Evolutionary conservation across 208 protist species (phyloP).

Genomic region (Porcisia hertigi): DNA sequence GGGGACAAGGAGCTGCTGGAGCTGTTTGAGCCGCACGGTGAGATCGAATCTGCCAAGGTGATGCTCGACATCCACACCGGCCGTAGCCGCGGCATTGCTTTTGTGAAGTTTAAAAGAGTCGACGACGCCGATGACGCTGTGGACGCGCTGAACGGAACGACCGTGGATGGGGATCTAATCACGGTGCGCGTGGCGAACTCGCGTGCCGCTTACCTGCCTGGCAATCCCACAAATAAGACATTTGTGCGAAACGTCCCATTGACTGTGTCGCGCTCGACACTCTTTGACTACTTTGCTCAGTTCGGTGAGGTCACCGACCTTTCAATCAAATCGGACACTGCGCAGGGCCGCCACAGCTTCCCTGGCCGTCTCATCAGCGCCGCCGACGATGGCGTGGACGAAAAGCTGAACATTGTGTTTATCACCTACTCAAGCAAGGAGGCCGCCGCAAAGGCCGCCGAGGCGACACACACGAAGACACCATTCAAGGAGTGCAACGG

Average conservation of each 20-base stretch:
- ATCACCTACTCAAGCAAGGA: conserved; percentile 75
- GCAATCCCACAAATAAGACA: conserved; percentile 71
- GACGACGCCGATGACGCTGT: conserved; percentile 47
- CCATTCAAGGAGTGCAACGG: conserved; percentile 69
- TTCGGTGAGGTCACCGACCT: conserved; percentile 75
- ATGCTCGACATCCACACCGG: conserved; percentile 86
- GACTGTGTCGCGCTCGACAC: conserved; percentile 37
- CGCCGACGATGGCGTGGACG: conserved; percentile 12
- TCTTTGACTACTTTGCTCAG: conserved; percentile 50
- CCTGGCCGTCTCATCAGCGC: conserved; percentile 4
- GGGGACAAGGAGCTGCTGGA: conserved; percentile 47
- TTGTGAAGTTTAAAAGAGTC: conserved; percentile 68
- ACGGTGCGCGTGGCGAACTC: conserved; percentile 71
- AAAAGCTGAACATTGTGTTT: conserved; percentile 69
- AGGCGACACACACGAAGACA: conserved; percentile 58
- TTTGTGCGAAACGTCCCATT: conserved; percentile 77
- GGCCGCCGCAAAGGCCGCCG: conserved; percentile 50
- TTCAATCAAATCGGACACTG: conserved; percentile 72
- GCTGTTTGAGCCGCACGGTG: conserved; percentile 51
- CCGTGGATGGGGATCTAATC: conserved; percentile 35
- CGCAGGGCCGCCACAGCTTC: conserved; percentile 23
- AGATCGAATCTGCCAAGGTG: conserved; percentile 77
- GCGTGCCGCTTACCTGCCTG: conserved; percentile 62
- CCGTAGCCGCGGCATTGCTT: conserved; percentile 68
- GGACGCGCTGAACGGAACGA: conserved; percentile 42